These are phyloP conservation scores for Sphagnum magellanicum DNA, from an alignment of 228 moss, liverwort and hornwort species.

Conservation along the genomic window DNA sequence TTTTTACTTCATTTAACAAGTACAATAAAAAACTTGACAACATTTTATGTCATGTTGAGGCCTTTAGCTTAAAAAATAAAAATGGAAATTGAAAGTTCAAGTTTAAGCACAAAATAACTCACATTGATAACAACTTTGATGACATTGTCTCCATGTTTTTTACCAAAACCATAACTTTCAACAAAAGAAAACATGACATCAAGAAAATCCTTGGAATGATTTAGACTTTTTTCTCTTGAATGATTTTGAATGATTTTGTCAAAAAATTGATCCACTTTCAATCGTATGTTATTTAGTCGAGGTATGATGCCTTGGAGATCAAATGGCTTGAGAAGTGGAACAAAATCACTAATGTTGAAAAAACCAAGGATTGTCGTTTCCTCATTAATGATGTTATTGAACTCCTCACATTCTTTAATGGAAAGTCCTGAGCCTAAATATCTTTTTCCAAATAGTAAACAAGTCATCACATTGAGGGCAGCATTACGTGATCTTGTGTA, in stretches of 20 bases:
- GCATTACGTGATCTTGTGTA: background rate
- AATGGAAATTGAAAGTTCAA: no score
- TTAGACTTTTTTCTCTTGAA: background rate
- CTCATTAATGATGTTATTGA: background rate
- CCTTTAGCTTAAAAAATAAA: no score
- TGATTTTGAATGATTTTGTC: conserved; percentile 5
- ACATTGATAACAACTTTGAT: no score
- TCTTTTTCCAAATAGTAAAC: conserved; percentile 3
- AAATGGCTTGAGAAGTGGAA: conserved; percentile 8
- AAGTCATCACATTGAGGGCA: conserved; percentile 7
- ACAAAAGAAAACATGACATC: no score
- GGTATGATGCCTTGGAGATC: conserved; percentile 8
- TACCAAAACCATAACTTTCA: no score
- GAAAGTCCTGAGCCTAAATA: background rate
- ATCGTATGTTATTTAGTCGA: background rate
- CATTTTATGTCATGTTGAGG: no score
- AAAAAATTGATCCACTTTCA: conserved; percentile 3
- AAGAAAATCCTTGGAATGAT: no score
- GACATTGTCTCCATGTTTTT: no score
- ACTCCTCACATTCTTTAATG: conserved; percentile 4
- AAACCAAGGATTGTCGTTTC: background rate
- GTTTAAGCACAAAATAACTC: no score
- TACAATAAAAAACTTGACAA: no score
- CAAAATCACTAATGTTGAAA: conserved; percentile 3
- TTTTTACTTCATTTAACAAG: no score